A percentile compares a stretch with the other conserved stretches of the same genome.
phyloP scores from a whole-genome alignment of 2,329 filamentous ascomycete species.

The Penicillium sp. region DNA sequence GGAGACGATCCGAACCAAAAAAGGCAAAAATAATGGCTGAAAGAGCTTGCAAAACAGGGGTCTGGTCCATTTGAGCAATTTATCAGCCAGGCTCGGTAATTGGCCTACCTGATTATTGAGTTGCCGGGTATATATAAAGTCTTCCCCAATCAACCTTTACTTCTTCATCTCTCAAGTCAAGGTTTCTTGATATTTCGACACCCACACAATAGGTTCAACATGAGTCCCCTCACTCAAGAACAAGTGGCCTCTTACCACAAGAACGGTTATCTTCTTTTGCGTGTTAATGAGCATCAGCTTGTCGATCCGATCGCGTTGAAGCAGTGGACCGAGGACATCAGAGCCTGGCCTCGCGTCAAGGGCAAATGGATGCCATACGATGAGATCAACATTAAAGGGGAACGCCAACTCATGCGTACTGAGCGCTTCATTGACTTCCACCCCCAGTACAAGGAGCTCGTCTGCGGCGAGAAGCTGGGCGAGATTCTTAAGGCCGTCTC shows the following conservation, averaged over 20 bases:
- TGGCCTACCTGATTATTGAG: background rate
- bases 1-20: background rate
- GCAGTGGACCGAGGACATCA: conserved; percentile 28
- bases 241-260: conserved; percentile 26
- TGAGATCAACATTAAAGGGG: conserved; percentile 32
- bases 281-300: conserved; percentile 27
- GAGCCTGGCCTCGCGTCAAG: conserved; percentile 29
- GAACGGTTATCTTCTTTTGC: conserved; percentile 29
- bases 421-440: conserved; percentile 37
- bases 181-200: background rate
- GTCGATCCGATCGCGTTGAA: conserved; percentile 25
- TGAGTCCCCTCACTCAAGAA: conserved; percentile 17
- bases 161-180: background rate
- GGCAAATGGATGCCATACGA: conserved; percentile 37
- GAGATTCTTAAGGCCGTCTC: conserved; percentile 29
- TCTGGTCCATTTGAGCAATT: background rate
- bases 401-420: conserved; percentile 35
- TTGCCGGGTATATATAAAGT: background rate
- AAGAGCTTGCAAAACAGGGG: background rate
- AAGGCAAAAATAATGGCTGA: background rate
- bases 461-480: conserved; percentile 27
- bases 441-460: conserved; percentile 24
- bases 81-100: background rate
- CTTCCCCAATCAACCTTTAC: background rate
- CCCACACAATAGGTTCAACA: background rate